A percentile compares a stretch with the other conserved stretches of the same genome.
phyloP scores from a whole-genome alignment of 179 eudicot genomes.

The Silene coronaria region DNA sequence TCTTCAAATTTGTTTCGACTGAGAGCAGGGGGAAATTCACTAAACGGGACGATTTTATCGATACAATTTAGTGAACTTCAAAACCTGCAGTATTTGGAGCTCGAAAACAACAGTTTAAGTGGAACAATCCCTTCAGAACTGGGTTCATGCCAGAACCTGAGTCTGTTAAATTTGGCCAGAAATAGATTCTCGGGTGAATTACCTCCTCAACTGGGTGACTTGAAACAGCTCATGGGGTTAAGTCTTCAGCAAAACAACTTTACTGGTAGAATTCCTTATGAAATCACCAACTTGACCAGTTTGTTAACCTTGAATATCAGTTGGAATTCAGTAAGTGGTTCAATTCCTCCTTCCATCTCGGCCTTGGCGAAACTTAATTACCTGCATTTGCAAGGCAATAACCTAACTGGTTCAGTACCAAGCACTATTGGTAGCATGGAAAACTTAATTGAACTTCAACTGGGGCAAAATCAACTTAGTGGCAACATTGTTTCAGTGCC shows the following conservation, averaged over 20 bases:
- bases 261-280: constrained; percentile 50
- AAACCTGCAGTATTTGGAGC: constrained; percentile 57
- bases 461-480: constrained; percentile 50
- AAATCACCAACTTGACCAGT: constrained; percentile 32
- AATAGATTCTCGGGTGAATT: constrained; percentile 46
- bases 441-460: constrained; percentile 53
- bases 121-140: constrained; percentile 57
- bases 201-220: constrained; percentile 41
- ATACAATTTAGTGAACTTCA: constrained; percentile 30
- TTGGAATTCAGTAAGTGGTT: constrained; percentile 48
- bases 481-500: constrained; percentile 62
- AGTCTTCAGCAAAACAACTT: constrained; percentile 53
- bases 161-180: constrained; percentile 51
- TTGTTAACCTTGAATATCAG: constrained; percentile 55
- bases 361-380: constrained; percentile 38
- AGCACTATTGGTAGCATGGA: constrained; percentile 30
- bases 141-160: constrained; percentile 44
- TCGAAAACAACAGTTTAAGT: constrained; percentile 45
- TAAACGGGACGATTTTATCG: constrained; percentile 41
- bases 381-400: constrained; percentile 58
- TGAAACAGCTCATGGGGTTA: constrained; percentile 48
- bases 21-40: constrained; percentile 49
- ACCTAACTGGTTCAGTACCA: constrained; percentile 58
- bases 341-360: constrained; percentile 53
- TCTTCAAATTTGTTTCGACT: constrained; percentile 48